Percentiles rank a stretch among this genome's conserved stretches.
phyloP scores from a whole-genome alignment of 139 green algal genomes.

The Chlorella sp. region DNA sequence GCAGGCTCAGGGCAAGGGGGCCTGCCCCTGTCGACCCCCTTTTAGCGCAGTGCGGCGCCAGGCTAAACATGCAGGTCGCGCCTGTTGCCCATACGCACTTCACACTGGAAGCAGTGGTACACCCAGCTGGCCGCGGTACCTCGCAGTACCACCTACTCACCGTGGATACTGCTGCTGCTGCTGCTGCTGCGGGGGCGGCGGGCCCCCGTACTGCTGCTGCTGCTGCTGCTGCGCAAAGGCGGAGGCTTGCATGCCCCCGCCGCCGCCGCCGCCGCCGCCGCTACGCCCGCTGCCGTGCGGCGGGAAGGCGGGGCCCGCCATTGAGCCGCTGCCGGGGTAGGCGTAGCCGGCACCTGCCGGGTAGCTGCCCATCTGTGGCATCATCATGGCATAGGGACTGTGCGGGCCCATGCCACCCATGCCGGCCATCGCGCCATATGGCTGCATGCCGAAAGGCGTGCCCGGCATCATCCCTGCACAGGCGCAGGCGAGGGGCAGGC shows the following conservation, averaged over 20 bases:
- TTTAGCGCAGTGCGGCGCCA: too few species aligned
- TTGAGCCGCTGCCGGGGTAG: neutral
- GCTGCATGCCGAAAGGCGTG: constrained; percentile 5
- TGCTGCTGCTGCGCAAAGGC: constrained; percentile 1
- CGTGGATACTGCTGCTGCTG: constrained; percentile 1
- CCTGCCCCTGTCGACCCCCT: too few species aligned
- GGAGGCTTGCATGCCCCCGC: neutral
- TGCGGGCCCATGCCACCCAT: constrained; percentile 8
- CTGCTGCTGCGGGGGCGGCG: constrained; percentile 1
- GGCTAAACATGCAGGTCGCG: neutral
- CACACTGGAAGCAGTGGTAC: too few species aligned
- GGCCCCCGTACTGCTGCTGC: constrained; percentile 7
- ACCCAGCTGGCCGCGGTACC: neutral
- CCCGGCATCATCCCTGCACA: constrained; percentile 26
- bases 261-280: neutral
- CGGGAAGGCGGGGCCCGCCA: neutral
- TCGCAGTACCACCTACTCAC: neutral
- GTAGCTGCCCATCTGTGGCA: constrained; percentile 8
- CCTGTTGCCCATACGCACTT: too few species aligned
- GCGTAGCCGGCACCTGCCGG: neutral
- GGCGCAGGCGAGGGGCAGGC: neutral
- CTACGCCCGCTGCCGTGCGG: neutral
- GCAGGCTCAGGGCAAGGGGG: neutral
- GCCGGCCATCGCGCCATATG: neutral
- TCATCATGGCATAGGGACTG: constrained; percentile 27